Evolutionary conservation across 2,329 filamentous ascomycete genomes (phyloP).

Genomic region (Pseudomassariella vexata): DNA sequence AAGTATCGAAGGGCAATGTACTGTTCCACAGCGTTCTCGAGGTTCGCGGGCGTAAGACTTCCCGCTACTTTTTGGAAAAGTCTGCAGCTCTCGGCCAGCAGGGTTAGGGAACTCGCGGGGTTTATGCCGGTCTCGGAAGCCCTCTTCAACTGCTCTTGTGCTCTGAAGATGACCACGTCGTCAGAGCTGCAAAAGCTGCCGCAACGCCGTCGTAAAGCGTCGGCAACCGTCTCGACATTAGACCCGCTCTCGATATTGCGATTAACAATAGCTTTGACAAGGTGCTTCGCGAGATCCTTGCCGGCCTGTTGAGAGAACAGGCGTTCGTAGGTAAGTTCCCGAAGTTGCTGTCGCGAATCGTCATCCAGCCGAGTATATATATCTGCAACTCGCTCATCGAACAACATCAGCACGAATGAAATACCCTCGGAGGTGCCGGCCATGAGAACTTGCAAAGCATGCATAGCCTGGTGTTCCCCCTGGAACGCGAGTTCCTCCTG

Average conservation of each 20-base stretch:
- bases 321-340: conserved; percentile 77
- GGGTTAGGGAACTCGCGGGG: conserved; percentile 67
- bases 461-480: conserved; percentile 87
- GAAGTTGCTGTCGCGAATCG: conserved; percentile 60
- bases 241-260: conserved; percentile 94
- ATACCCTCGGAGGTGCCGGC: conserved; percentile 93
- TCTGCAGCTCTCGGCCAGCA: conserved; percentile 82
- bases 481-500: conserved; percentile 90
- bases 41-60: conserved; percentile 73
- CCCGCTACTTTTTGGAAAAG: conserved; percentile 86
- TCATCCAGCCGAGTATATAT: conserved; percentile 75
- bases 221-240: conserved; percentile 95
- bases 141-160: conserved; percentile 87
- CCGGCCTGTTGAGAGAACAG: conserved; percentile 77
- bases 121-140: conserved; percentile 74
- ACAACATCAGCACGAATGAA: conserved; percentile 89
- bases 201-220: conserved; percentile 85
- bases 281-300: conserved; percentile 83
- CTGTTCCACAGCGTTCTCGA: conserved; percentile 70
- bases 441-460: conserved; percentile 79
- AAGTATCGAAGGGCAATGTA: conserved; percentile 84
- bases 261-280: conserved; percentile 97
- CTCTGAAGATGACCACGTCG: conserved; percentile 97
- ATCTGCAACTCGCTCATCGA: conserved; percentile 87
- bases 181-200: conserved; percentile 97